Evolutionary conservation across 2,329 filamentous ascomycete genomes (phyloP).

Genomic region (Apiospora koreana): DNA sequence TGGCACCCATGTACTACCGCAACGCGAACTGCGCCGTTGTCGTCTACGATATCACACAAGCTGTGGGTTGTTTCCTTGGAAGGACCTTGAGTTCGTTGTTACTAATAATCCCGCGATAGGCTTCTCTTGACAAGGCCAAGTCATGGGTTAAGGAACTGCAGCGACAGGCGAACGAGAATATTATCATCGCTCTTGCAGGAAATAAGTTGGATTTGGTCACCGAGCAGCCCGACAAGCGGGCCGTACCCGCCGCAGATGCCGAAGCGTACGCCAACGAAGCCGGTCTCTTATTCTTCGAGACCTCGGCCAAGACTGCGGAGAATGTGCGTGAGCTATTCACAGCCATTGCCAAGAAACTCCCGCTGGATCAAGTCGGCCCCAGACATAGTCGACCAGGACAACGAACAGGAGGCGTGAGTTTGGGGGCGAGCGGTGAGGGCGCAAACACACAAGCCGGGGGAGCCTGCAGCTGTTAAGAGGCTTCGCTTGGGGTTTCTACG

Average conservation of each 20-base stretch:
- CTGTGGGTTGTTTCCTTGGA: slow-evolving; percentile 62
- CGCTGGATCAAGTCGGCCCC: slow-evolving; percentile 93
- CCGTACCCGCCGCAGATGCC: slow-evolving; percentile 84
- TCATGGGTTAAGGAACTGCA: slow-evolving; percentile 99
- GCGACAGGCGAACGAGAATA: slow-evolving; percentile 98
- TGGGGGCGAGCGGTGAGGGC: slow-evolving; percentile 51
- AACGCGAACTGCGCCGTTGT: slow-evolving; percentile 99
- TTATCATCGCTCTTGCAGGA: slow-evolving; percentile 95
- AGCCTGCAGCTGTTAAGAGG: slow-evolving; percentile 56
- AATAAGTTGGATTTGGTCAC: slow-evolving; percentile 97
- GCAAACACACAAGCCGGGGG: slow-evolving; percentile 58
- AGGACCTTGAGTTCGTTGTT: background rate
- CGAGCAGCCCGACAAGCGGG: slow-evolving; percentile 93
- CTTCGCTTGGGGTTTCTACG: background rate
- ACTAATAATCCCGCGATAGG: slow-evolving; percentile 52
- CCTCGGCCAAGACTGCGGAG: slow-evolving; percentile 94
- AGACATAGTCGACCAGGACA: slow-evolving; percentile 73
- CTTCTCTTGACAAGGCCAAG: slow-evolving; percentile 98
- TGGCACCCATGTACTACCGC: slow-evolving; percentile 99
- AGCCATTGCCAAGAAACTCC: slow-evolving; percentile 95
- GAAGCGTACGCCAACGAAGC: slow-evolving; percentile 95
- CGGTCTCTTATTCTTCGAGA: slow-evolving; percentile 96
- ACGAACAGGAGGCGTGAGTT: slow-evolving; percentile 56
- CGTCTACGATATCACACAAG: slow-evolving; percentile 99
- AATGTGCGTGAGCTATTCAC: slow-evolving; percentile 97